Conservation (phyloP, 1,284 basidiomycete species). For the Ganoderma multipileum region DNA sequence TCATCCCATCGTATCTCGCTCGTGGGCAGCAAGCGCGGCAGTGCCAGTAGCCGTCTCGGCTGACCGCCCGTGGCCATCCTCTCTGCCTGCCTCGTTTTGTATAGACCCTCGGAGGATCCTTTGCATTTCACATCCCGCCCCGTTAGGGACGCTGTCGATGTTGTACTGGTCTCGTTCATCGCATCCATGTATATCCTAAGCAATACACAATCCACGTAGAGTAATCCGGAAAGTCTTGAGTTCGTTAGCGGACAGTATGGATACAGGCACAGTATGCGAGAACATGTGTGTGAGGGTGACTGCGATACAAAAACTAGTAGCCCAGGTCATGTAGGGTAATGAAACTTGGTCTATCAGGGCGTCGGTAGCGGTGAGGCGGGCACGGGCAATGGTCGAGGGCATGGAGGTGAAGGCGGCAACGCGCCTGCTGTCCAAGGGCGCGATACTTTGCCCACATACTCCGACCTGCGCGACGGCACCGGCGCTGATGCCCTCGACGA, state of each 20-base stretch:
- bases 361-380: neutral
- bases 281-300: no score
- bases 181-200: slow-evolving; percentile 25
- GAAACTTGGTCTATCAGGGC: neutral
- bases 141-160: slow-evolving; percentile 15
- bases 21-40: slow-evolving; percentile 38
- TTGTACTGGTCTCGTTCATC: slow-evolving; percentile 24
- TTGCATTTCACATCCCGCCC: slow-evolving; percentile 14
- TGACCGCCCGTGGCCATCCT: neutral
- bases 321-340: no score
- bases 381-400: neutral
- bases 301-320: no score
- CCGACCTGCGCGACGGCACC: neutral
- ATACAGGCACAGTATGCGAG: neutral
- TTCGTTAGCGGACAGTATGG: neutral
- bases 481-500: slow-evolving; percentile 7
- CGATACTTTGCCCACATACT: neutral
- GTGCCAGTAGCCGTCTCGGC: slow-evolving; percentile 28
- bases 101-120: neutral
- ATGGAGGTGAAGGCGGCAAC: neutral
- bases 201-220: slow-evolving; percentile 17
- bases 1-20: slow-evolving; percentile 73
- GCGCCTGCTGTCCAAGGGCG: neutral
- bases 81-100: neutral
- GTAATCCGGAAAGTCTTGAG: slow-evolving; percentile 1